Conservation (phyloP, 805 yeast genomes). For the Metschnikowia lachancei region DNA sequence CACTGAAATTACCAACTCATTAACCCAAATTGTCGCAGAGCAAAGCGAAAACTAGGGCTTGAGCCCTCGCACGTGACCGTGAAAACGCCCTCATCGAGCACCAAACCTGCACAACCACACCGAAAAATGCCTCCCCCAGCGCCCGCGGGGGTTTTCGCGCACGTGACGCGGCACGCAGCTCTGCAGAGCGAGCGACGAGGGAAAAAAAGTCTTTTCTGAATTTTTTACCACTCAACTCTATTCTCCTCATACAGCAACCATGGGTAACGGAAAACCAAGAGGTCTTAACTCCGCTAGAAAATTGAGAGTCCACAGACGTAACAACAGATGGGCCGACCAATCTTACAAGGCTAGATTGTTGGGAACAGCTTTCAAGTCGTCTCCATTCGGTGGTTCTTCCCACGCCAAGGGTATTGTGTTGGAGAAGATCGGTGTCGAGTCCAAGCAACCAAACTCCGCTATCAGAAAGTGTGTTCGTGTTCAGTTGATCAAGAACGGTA, state of each 20-base stretch:
- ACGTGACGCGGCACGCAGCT: conserved; percentile 3
- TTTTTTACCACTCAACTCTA: conserved; percentile 14
- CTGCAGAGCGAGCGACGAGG: conserved; percentile 6
- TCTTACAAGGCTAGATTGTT: conserved; percentile 97
- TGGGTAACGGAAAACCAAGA: conserved; percentile 99
- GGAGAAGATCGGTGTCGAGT: conserved; percentile 99
- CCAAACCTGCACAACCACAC: too few relatives aligned
- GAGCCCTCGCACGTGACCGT: conserved; percentile 12
- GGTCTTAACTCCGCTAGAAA: conserved; percentile 99
- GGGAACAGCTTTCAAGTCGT: conserved; percentile 99
- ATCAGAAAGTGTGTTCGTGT: conserved; percentile 99
- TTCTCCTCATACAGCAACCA: conserved; percentile 42
- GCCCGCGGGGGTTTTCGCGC: neutral
- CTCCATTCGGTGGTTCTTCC: conserved; percentile 99
- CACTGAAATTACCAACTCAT: too few relatives aligned
- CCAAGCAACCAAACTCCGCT: conserved; percentile 99
- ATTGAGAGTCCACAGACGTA: conserved; percentile 99
- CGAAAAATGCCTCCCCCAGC: neutral
- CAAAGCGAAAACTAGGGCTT: conserved; percentile 10
- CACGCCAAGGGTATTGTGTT: conserved; percentile 99
- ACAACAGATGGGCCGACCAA: conserved; percentile 99
- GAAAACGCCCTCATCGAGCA: neutral
- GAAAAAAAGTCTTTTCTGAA: conserved; percentile 13
- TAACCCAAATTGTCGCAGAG: too few relatives aligned
- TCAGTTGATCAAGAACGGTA: conserved; percentile 99